Evolutionary conservation across 768 basidiomycete genomes (phyloP).

Genomic region (Amanita brunnescens): DNA sequence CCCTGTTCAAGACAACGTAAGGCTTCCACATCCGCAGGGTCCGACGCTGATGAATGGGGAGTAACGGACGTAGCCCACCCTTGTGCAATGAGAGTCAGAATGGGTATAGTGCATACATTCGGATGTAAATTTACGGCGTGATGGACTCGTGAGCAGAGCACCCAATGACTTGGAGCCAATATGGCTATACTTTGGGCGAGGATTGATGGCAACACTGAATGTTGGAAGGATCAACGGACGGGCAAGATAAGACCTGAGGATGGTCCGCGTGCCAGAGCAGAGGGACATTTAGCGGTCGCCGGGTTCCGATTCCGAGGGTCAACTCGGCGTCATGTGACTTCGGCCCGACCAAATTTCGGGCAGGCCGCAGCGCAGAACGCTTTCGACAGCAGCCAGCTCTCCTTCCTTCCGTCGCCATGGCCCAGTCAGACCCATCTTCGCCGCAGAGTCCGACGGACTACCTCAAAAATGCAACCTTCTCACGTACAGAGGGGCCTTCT

Average conservation of each 20-base stretch:
- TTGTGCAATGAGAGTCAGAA: constrained; percentile 17
- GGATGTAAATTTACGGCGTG: constrained; percentile 5
- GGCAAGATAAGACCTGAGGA: constrained; percentile 10
- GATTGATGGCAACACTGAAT: constrained; percentile 10
- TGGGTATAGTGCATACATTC: not conserved
- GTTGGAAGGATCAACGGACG: not conserved
- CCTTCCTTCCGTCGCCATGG: constrained; percentile 2
- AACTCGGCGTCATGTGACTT: constrained; percentile 1
- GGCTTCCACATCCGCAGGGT: constrained; percentile 78
- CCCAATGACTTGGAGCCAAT: constrained; percentile 15
- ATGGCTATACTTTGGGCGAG: constrained; percentile 10
- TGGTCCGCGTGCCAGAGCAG: constrained; percentile 10
- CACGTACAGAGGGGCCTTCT: constrained; percentile 29
- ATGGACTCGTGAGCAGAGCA: constrained; percentile 3
- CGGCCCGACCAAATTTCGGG: not conserved
- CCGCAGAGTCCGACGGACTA: constrained; percentile 38
- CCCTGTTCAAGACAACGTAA: constrained; percentile 75
- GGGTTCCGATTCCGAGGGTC: not conserved
- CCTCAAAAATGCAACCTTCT: constrained; percentile 40
- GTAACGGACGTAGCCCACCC: constrained; percentile 80
- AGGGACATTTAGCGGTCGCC: constrained; percentile 14
- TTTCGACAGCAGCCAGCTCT: not conserved
- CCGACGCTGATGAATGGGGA: constrained; percentile 70
- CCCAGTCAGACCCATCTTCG: constrained; percentile 23
- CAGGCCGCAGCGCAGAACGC: not conserved